phyloP scores from a whole-genome alignment of 2,329 filamentous ascomycete genomes.

The Penicillium sp. region DNA sequence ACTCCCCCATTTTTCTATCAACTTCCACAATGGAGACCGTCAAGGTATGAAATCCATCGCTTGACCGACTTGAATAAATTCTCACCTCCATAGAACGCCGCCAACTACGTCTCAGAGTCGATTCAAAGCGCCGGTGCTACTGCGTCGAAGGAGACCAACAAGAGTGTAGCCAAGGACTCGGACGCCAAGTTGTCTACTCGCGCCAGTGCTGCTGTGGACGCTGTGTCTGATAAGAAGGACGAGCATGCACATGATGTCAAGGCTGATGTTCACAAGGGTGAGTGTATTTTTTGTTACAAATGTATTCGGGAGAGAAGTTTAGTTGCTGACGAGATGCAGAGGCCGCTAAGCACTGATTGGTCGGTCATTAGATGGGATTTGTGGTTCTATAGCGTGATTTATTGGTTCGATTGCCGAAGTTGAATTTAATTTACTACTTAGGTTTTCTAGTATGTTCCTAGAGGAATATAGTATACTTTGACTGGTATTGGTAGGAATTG shows the following conservation, averaged over 20 bases:
- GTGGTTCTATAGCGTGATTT: too few relatives aligned
- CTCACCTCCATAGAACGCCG: conserved; percentile 45
- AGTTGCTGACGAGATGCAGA: background rate
- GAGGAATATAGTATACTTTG: too few relatives aligned
- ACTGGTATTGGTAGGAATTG: too few relatives aligned
- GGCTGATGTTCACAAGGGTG: background rate
- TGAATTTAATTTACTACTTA: too few relatives aligned
- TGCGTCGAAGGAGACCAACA: conserved; percentile 64
- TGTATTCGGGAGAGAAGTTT: too few relatives aligned
- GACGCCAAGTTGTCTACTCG: conserved; percentile 51
- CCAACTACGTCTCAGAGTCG: conserved; percentile 63
- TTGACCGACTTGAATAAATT: background rate
- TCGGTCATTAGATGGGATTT: too few relatives aligned
- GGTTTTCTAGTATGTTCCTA: too few relatives aligned
- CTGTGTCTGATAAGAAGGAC: conserved; percentile 49
- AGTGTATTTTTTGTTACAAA: too few relatives aligned
- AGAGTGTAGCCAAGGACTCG: conserved; percentile 60
- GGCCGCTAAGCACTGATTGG: background rate
- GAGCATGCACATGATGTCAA: conserved; percentile 28
- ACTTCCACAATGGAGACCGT: conserved; percentile 17
- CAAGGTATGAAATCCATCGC: conserved; percentile 10
- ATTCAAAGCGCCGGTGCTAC: conserved; percentile 53
- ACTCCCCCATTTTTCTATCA: background rate
- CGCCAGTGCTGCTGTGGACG: conserved; percentile 49
- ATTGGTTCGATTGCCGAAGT: too few relatives aligned